Conservation (phyloP, 1,284 basidiomycete species). For the Ganoderma boninense region DNA sequence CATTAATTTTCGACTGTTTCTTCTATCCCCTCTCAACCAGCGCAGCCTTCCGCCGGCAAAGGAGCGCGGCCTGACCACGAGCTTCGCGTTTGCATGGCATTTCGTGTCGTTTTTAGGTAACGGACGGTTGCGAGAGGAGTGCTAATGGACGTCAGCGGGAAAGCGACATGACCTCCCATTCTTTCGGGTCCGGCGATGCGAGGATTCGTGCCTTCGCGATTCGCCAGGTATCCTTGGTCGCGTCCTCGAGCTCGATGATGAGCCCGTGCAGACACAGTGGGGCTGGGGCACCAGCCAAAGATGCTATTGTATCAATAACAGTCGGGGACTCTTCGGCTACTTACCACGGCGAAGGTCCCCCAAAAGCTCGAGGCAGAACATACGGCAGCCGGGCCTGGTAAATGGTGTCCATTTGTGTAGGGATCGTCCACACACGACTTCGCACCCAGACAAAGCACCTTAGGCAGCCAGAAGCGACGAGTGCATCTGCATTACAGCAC, state of each 20-base stretch:
- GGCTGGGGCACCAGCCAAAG: no score
- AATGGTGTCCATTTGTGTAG: neutral
- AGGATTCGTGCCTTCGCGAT: neutral
- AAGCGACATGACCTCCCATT: neutral
- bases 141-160: constrained; percentile 1
- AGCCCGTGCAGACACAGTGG: neutral
- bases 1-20: neutral
- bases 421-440: neutral
- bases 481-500: constrained; percentile 27
- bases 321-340: neutral
- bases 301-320: neutral
- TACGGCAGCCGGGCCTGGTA: neutral
- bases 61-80: neutral
- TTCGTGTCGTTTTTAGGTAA: neutral
- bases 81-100: neutral
- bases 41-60: neutral
- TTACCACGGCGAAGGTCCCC: neutral
- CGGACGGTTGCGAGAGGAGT: constrained; percentile 2
- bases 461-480: neutral
- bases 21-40: neutral
- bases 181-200: neutral
- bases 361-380: neutral
- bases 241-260: neutral
- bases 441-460: neutral
- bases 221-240: neutral